Base-by-base conservation (phyloP, 495 filamentous ascomycete species). In the Thozetella sp. region DNA sequence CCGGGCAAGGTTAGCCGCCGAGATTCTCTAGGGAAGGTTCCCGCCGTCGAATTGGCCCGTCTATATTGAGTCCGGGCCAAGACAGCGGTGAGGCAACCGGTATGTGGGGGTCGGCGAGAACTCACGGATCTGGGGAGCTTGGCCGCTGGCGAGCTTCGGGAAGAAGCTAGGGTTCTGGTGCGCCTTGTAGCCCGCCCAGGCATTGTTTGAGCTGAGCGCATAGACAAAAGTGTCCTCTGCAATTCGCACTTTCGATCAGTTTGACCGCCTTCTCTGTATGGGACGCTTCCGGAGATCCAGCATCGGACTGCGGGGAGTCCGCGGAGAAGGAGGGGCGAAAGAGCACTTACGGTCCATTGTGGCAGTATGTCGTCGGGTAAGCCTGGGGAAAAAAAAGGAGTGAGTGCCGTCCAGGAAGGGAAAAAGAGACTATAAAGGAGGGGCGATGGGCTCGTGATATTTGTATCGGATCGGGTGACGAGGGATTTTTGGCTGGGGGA, bases 121-220 rank as follows among this genome's bases (percentile, higher is more conserved):
- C 82, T 61, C 69, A 84, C 82, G 87, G 67, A 95, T 91, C 61
- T 87, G 74, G 0, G 93, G 93, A 1, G 80, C 67, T 69, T 97
- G 93, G 59, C 89, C 88, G 45, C 69, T 72, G 12, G 86, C 86
- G 25, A 92, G 79, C 63, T 80, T 85, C 37, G 84, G 79, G 76
- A 96, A 91, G 76, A 92, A 88, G 15, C 87, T 76, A 6, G 92
- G 89, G 56, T 93, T 83, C 58, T 87, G 76, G 53, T 85, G 77
- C 46, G 81, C 71, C 57, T 86, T 88, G 65, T 88, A 83, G 53
- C 81, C 80, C 15, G 86, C 86, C 90, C 87, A 94, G 63, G 86
- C 79, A 67, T 87, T 86, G 80, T 93, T 94, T 67, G 78, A 80
- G 69, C 80, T 77, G 63, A 90, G 67, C 61, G 82, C 78, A 54